Evolutionary conservation across 495 filamentous ascomycete genomes (phyloP).

Genomic region (Cercophora scortea): DNA sequence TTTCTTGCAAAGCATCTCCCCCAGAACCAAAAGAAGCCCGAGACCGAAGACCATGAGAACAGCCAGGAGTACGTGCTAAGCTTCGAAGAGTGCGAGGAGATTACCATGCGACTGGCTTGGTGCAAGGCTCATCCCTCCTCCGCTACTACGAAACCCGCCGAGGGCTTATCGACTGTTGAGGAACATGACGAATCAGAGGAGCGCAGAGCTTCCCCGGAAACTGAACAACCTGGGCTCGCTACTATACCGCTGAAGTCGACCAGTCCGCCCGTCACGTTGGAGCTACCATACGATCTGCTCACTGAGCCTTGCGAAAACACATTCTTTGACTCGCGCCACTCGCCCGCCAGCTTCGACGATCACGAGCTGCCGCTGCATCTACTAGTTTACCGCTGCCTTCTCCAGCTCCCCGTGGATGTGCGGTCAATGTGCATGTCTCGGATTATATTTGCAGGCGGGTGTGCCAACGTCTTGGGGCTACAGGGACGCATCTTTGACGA

Average conservation of each 20-base stretch:
- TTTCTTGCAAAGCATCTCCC: conserved; percentile 41
- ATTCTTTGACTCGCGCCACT: conserved; percentile 52
- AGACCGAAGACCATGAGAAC: conserved; percentile 2
- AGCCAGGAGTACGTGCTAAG: conserved; percentile 27
- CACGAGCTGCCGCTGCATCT: conserved; percentile 69
- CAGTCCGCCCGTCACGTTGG: conserved; percentile 39
- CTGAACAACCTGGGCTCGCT: neutral
- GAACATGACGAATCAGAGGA: conserved; percentile 42
- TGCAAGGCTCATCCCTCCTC: conserved; percentile 41
- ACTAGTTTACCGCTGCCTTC: conserved; percentile 68
- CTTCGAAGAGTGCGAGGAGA: conserved; percentile 74
- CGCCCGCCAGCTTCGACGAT: conserved; percentile 59
- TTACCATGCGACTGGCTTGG: conserved; percentile 67
- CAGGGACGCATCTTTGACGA: conserved; percentile 75
- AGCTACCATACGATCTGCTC: conserved; percentile 59
- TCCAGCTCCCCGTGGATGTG: conserved; percentile 70
- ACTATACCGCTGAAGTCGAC: conserved; percentile 43
- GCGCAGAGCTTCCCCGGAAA: neutral
- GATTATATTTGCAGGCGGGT: conserved; percentile 80
- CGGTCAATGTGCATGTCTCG: conserved; percentile 82
- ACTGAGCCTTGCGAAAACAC: conserved; percentile 67
- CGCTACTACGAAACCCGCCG: conserved; percentile 6
- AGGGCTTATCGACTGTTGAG: conserved; percentile 37
- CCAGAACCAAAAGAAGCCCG: conserved; percentile 8
- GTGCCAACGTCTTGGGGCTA: conserved; percentile 70